A percentile compares a stretch with the other conserved stretches of the same genome.
Conservation (phyloP, 805 yeast species). For the Grigorovia humatica region DNA sequence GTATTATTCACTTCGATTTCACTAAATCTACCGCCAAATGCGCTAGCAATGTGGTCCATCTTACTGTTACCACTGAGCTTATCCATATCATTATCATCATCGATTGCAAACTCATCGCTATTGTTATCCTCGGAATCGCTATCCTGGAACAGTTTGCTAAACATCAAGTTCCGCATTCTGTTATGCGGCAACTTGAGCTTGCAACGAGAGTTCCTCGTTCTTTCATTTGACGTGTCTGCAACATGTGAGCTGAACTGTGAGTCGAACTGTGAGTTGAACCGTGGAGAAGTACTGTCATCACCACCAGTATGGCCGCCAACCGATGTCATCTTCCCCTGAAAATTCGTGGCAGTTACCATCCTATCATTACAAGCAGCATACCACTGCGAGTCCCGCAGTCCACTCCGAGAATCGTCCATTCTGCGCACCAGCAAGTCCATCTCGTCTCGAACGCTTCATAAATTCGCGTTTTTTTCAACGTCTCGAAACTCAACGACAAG, state of each 20-base stretch:
- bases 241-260: no score
- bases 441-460: neutral
- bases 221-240: no score
- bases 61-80: neutral
- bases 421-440: neutral
- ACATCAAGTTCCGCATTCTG: neutral
- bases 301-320: no score
- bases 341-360: no score
- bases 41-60: neutral
- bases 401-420: neutral
- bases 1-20: conserved; percentile 5
- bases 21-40: conserved; percentile 8
- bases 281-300: no score
- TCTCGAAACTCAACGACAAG: no score
- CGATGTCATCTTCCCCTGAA: no score
- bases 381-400: neutral
- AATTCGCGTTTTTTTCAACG: neutral
- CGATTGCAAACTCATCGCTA: neutral
- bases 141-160: neutral
- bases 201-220: no score
- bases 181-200: neutral
- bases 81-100: neutral
- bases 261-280: no score
- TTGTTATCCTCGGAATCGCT: neutral
- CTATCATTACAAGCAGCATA: no score